Evolutionary conservation across 306 rosid species (phyloP).

Genomic region (Begonia peltatifolia): DNA sequence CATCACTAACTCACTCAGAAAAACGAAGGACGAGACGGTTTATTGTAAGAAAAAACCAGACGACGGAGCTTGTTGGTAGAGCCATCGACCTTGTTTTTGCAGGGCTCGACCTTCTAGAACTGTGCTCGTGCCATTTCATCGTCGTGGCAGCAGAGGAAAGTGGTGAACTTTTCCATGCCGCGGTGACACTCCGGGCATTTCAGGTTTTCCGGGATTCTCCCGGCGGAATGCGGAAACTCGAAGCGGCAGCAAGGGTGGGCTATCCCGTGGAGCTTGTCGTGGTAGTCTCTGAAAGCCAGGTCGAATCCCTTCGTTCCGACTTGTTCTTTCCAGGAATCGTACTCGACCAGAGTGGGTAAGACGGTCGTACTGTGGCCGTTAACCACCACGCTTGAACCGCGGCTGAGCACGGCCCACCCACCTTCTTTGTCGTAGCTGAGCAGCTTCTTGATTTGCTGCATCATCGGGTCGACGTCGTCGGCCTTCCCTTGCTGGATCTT

Average conservation of each 20-base stretch:
- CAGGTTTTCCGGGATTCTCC: constrained; percentile 8
- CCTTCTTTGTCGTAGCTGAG: constrained; percentile 41
- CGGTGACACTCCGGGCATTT: constrained; percentile 18
- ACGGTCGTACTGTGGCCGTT: constrained; percentile 33
- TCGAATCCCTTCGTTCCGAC: constrained; percentile 31
- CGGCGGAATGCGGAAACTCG: constrained; percentile 6
- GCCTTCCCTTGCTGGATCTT: constrained; percentile 35
- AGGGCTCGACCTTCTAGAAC: too few species aligned
- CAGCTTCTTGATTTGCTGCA: constrained; percentile 38
- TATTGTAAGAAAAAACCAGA: too few species aligned
- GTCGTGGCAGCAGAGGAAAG: constrained; percentile 47
- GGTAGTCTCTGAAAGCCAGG: constrained; percentile 18
- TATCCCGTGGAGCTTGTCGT: constrained; percentile 14
- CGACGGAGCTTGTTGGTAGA: too few species aligned
- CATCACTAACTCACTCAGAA: too few species aligned
- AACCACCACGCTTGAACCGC: constrained; percentile 24
- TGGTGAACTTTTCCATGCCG: constrained; percentile 33
- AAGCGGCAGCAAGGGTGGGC: constrained; percentile 11
- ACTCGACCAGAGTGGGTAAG: constrained; percentile 22
- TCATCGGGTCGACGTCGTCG: constrained; percentile 22
- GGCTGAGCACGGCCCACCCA: constrained; percentile 32
- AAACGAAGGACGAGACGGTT: too few species aligned
- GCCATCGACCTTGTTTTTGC: too few species aligned
- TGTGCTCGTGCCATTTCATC: constrained; percentile 6
- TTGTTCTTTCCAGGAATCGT: constrained; percentile 24